A percentile compares a stretch with the other conserved stretches of the same genome.
phyloP scores from a whole-genome alignment of 768 basidiomycete species.

The Tulasnella sp. region DNA sequence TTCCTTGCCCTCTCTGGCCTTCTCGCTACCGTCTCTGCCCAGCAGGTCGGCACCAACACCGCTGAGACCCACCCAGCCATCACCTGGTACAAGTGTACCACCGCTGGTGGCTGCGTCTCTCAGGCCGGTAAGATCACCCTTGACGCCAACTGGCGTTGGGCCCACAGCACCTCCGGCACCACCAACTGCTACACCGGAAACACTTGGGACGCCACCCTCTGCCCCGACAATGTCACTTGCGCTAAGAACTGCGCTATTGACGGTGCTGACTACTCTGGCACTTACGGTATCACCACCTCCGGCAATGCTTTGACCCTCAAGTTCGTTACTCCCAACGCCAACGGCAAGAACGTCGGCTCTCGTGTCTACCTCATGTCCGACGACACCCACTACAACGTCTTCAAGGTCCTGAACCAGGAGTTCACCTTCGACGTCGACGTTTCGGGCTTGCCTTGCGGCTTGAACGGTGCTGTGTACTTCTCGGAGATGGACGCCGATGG shows the following conservation, averaged over 20 bases:
- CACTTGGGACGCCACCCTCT: slow-evolving; percentile 41
- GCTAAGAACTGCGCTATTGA: slow-evolving; percentile 36
- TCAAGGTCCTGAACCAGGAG: slow-evolving; percentile 50
- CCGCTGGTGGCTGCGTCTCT: slow-evolving; percentile 26
- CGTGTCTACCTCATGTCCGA: slow-evolving; percentile 41
- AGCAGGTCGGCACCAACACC: slow-evolving; percentile 44
- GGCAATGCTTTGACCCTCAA: slow-evolving; percentile 22
- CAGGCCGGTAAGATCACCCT: slow-evolving; percentile 1
- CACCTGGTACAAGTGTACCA: slow-evolving; percentile 42
- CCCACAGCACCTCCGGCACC: slow-evolving; percentile 32
- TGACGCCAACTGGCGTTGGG: slow-evolving; percentile 27
- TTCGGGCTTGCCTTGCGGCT: slow-evolving; percentile 48
- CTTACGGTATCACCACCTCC: slow-evolving; percentile 22
- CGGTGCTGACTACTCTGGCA: slow-evolving; percentile 27
- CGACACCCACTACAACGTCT: slow-evolving; percentile 39
- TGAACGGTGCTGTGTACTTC: slow-evolving; percentile 58
- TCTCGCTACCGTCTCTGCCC: slow-evolving; percentile 24
- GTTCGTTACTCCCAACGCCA: slow-evolving; percentile 12
- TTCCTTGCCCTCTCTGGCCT: slow-evolving; percentile 7
- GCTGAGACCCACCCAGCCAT: slow-evolving; percentile 46
- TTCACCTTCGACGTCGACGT: slow-evolving; percentile 58
- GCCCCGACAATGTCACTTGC: slow-evolving; percentile 38
- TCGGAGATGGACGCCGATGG: slow-evolving; percentile 53
- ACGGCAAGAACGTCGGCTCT: slow-evolving; percentile 18
- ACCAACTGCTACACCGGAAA: slow-evolving; percentile 48